A percentile compares a stretch with the other conserved stretches of the same genome.
Conservation (phyloP, 768 basidiomycete species). For the Rhizopogon vesiculosus region DNA sequence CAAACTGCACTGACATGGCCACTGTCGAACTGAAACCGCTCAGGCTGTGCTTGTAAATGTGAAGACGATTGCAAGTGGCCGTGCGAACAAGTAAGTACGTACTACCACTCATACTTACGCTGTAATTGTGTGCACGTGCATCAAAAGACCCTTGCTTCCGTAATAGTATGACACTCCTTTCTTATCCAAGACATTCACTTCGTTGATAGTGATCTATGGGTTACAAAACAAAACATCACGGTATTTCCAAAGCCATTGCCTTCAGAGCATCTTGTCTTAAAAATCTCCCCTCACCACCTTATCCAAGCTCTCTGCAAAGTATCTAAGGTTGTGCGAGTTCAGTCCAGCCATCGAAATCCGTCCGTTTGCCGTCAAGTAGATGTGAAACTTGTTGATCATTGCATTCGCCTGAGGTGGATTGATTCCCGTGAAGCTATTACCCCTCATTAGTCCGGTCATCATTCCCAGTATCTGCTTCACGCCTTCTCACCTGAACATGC, state of each 20-base stretch:
- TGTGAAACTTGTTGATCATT: constrained; percentile 66
- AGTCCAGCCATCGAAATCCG: constrained; percentile 94
- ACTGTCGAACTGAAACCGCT: not conserved
- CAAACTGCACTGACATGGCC: not conserved
- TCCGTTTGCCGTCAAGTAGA: constrained; percentile 85
- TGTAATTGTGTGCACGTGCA: too few relatives aligned
- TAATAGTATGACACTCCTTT: too few relatives aligned
- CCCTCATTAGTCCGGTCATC: constrained; percentile 8
- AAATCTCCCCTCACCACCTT: constrained; percentile 51
- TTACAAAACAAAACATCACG: too few relatives aligned
- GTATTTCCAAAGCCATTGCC: not conserved
- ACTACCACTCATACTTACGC: too few relatives aligned
- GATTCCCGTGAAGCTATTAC: constrained; percentile 78
- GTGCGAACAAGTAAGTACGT: too few relatives aligned
- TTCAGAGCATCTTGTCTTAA: constrained; percentile 10
- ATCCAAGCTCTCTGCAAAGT: constrained; percentile 71
- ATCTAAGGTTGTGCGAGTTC: constrained; percentile 73
- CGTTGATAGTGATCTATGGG: not conserved
- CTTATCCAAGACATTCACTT: too few relatives aligned
- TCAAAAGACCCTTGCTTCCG: too few relatives aligned
- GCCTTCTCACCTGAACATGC: constrained; percentile 81
- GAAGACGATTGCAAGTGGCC: too few relatives aligned
- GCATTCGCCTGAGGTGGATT: constrained; percentile 58
- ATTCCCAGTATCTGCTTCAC: not conserved
- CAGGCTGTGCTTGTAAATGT: too few relatives aligned